Base-by-base conservation (phyloP, 2,329 filamentous ascomycete species). In the Paradendryphiella salina region DNA sequence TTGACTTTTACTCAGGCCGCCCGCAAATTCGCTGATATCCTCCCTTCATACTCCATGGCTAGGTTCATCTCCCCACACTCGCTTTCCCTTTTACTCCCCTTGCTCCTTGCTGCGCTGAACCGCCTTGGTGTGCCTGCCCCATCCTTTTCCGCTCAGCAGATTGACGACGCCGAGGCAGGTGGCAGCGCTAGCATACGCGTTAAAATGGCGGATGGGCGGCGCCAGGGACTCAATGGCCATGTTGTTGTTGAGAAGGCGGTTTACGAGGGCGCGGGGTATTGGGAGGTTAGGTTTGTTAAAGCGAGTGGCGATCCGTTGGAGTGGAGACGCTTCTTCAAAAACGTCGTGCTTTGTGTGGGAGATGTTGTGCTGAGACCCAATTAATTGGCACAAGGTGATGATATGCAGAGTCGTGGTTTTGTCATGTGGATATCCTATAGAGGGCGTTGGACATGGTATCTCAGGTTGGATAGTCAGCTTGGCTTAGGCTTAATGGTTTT, bases 301-400 rank as follows among this genome's bases (percentile, higher is more conserved):
- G 82, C 89, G 46, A 96, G 96, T 76, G 94, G 94, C 5, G 94
- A 99, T 77, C 94, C 94, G 4, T 76, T 99, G 41, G 93, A 97
- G 77, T 99, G 95, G 94, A 84, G 94, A 54, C 80, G 94, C 28
- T 90, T 99, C 71, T 99, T 99, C 80, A 99, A 99, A 76, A 92
- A 90, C 73, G 83, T 96, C n/a, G 89, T 89, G 23, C 80, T 95
- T 57, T 79, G 93, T 53, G 95, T 92, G 75, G 89, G 89, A 68
- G 90, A 96, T 69, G 90, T 85, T 7, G 86, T 97, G 36, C 89
- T 76, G 56, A 70, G 70, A 55, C 70, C 71, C 28, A 57, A 54
- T 47, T 70, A 56, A 54, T 21, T 31, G 8, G 10, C 13, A 17
- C n/a, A 13, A 26, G 29, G 7, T 4, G 13, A 7, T 34, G 26